Percentiles rank a stretch among this genome's conserved stretches.
Conservation (phyloP, 139 green algal species). For the Gonium pectorale region DNA sequence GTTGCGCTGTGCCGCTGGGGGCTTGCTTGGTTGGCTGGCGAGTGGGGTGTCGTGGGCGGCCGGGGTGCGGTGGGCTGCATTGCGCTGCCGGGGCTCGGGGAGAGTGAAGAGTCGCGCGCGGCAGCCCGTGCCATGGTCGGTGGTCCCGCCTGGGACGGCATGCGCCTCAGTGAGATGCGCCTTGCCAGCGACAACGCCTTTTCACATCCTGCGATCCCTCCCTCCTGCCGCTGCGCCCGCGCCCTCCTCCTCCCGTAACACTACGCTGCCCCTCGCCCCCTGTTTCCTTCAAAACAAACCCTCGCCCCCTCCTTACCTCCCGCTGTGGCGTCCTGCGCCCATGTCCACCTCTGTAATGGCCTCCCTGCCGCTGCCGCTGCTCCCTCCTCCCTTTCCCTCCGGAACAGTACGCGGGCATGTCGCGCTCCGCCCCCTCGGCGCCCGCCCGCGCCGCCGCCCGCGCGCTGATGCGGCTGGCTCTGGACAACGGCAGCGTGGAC, state of each 20-base stretch:
- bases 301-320: neutral
- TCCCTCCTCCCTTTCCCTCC: neutral
- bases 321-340: too few species aligned
- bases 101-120: too few species aligned
- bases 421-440: neutral
- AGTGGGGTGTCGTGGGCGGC: too few species aligned
- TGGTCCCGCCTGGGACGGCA: too few species aligned
- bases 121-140: too few species aligned
- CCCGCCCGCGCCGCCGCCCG: constrained; percentile 10
- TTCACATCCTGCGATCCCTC: too few species aligned
- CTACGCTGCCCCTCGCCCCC: too few species aligned
- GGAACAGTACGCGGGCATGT: constrained; percentile 36
- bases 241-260: neutral
- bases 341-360: neutral
- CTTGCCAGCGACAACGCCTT: too few species aligned
- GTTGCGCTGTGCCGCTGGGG: neutral
- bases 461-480: constrained; percentile 33
- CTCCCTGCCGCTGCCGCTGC: neutral
- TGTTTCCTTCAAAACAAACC: too few species aligned
- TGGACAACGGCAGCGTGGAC: constrained; percentile 33
- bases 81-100: too few species aligned
- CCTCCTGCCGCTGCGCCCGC: neutral
- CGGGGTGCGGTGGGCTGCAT: too few species aligned
- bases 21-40: neutral
- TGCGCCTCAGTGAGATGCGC: too few species aligned